Base-by-base conservation (phyloP, 306 rosid species). In the Boehmeria nivea region DNA sequence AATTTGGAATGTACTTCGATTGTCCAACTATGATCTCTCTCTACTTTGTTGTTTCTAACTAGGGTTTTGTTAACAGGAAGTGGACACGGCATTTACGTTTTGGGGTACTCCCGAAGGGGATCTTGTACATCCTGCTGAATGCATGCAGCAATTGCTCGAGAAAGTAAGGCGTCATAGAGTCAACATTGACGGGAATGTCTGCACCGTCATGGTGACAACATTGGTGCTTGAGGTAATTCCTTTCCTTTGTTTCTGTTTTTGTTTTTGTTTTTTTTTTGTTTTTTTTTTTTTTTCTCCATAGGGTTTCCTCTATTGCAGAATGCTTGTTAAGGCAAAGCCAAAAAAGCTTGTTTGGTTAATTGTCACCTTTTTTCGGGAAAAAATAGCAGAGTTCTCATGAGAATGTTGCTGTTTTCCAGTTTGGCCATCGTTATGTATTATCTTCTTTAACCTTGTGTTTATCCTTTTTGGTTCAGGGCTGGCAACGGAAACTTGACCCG, bases 71-170 rank as follows among this genome's bases (percentile, higher is more conserved):
- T 55, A 38, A 60, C 83, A 91, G 99, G 99, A 91, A 83, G 93
- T 91, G 72, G 88, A 83, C 17, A 74, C 69, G 50, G 50, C 95
- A 2, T 91, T 91, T 39, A 39, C 75, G 22, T 91, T 91, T 72
- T 91, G 99, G 99, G 96, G 94, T 40, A 91, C 99, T 51, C 78
- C 96, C 8, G 99, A 87, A 73, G 99, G 95, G 67, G 99, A 91
- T 57, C 38, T 87, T 40, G 87, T 91, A 56, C 96, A 91, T 73
- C 99, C 99, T 28, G 96, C 96, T 6, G 99, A 91, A 63, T 89
- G 96, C 71, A 87, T 91, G 88, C 87, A 91, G 83, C 93, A 91
- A 74, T 69, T 91, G 76, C 96, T 91, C 33, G 98, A 91, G 87
- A 91, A 91, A 84, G 98, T 80, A 51, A 77, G 98, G 81, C 96